Evolutionary conservation across 202 grass and related monocot species (phyloP), one percentile per base, ranked within the genome.

Genomic region (Elaeis oleifera): DNA sequence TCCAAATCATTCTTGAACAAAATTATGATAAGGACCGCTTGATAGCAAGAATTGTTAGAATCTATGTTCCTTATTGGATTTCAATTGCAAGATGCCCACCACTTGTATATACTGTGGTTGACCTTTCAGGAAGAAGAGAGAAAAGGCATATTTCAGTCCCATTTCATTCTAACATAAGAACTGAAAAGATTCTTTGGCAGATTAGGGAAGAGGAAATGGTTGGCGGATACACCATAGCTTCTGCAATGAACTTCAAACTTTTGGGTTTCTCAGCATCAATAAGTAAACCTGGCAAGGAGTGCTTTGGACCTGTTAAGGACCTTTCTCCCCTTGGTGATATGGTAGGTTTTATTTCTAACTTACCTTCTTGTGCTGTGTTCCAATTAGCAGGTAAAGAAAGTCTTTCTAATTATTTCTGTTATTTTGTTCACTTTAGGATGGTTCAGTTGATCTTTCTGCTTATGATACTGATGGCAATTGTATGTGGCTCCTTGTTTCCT

Each of bases 21-120:
- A 89, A 86, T 69, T 89, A 79, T 56, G 87, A 91, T 72, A 89
- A 84, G 67, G 92, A 91, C 54, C 79, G 69, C 76, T 80, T 85
- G 68, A 76, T 85, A 67, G 80, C 84, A 64, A 97, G 68, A 53
- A 59, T 82, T 71, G 83, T 91, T 60, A 84, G 88, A 74, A 89
- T 97, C 59, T 97, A 89, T 78, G 88, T 85, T 83, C 79, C 84
- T 48, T 97, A 85, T 89, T 97, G 92, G 92, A 97, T 97, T 81
- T 91, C 87, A 72, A 80, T 78, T 70, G 60, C 79, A 79, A 83
- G 84, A 91, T 78, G 84, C 60, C 92, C 92, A 39, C 87, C 84
- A 53, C 77, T 91, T 75, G 84, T 71, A 56, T 77, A 85, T 48
- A 76, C 63, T 58, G 25, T 91, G 1, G 50, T 85, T 65, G 77